Evolutionary conservation across 2,329 filamentous ascomycete genomes (phyloP).

Genomic region (Triangularia verruculosa): DNA sequence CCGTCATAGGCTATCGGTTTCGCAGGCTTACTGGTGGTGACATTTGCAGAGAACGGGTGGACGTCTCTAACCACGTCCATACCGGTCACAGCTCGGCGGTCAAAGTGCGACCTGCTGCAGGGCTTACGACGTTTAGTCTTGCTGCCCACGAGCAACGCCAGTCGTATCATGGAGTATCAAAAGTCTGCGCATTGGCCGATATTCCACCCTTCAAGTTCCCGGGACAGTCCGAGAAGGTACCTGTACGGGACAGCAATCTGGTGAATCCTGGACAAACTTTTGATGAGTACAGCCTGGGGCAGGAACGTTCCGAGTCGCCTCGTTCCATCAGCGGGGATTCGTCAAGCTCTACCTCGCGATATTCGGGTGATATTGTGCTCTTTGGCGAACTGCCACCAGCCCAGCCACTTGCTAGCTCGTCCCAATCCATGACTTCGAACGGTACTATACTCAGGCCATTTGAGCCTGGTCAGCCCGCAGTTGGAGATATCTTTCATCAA

Average conservation of each 20-base stretch:
- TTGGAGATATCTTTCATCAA: neutral
- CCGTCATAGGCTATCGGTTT: slow-evolving; percentile 14
- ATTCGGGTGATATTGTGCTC: neutral
- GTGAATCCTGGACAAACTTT: neutral
- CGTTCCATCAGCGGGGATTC: neutral
- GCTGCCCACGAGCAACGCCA: neutral
- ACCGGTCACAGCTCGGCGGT: slow-evolving; percentile 17
- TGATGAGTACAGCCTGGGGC: neutral
- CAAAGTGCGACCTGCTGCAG: slow-evolving; percentile 19
- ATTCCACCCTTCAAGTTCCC: slow-evolving; percentile 13
- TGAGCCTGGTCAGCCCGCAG: neutral
- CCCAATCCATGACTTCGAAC: neutral
- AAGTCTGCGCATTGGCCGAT: slow-evolving; percentile 14
- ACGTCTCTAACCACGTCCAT: slow-evolving; percentile 18
- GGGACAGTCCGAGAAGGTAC: neutral
- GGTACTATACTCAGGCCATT: neutral
- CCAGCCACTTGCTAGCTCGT: neutral
- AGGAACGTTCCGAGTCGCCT: neutral
- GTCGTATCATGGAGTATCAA: slow-evolving; percentile 11
- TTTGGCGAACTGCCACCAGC: neutral
- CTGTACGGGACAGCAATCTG: neutral
- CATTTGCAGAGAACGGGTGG: slow-evolving; percentile 15
- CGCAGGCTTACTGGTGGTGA: slow-evolving; percentile 18
- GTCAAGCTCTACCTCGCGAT: neutral
- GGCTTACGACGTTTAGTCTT: neutral